These are phyloP conservation scores for Leccinum sublutescens DNA, from an alignment of 768 basidiomycete species.

Conservation along the genomic window DNA sequence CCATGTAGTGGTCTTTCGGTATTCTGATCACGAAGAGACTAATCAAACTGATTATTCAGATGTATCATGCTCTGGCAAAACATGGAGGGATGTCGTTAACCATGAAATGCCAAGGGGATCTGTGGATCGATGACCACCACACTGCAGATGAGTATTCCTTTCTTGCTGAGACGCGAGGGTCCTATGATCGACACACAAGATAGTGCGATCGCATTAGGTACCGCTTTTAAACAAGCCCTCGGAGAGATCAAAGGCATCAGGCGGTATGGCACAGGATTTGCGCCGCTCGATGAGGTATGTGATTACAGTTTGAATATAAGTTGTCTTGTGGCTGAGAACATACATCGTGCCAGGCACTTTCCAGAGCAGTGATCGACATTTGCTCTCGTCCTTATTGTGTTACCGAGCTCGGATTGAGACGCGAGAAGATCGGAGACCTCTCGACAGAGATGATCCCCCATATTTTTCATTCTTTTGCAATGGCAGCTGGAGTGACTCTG, in stretches of 20 bases:
- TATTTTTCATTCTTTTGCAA: conserved; percentile 97
- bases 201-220: conserved; percentile 81
- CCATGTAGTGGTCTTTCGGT: conserved; percentile 58
- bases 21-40: background rate
- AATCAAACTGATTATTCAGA: conserved; percentile 47
- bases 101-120: conserved; percentile 90
- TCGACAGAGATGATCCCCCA: conserved; percentile 99
- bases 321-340: conserved; percentile 1
- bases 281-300: conserved; percentile 90
- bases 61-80: conserved; percentile 97
- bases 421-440: conserved; percentile 92
- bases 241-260: conserved; percentile 94
- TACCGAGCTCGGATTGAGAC: conserved; percentile 80
- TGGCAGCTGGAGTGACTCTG: conserved; percentile 89
- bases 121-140: conserved; percentile 99
- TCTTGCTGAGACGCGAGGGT: conserved; percentile 14
- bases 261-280: conserved; percentile 94
- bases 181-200: conserved; percentile 57
- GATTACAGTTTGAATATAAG: background rate
- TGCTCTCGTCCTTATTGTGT: conserved; percentile 97
- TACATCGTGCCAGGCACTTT: conserved; percentile 68
- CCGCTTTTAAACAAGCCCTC: conserved; percentile 91
- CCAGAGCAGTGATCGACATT: conserved; percentile 96
- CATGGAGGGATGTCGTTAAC: conserved; percentile 92
- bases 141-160: conserved; percentile 83